Evolutionary conservation across 169 alveolate species (phyloP), one percentile per base, ranked within the genome.

Genomic region (Plasmodium reichenowi): DNA sequence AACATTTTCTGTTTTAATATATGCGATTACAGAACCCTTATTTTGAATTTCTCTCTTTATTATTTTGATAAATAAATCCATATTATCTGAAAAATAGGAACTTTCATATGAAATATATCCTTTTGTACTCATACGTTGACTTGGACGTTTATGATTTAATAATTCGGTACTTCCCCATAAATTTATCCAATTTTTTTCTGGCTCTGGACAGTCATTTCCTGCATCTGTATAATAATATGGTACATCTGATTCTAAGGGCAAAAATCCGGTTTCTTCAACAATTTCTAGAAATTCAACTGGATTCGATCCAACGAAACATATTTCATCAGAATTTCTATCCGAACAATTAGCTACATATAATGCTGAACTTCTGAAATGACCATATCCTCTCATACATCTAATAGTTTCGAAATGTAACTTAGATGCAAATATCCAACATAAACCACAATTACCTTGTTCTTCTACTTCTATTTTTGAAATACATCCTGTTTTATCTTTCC

Each of bases 11-110:
- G 93, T 74, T 67, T 76, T 91, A 24, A 91, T 74, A 38, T 85
- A 86, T 5, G 50, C 71, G n/a, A 91, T 89, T 9, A 62, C 93
- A 56, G 93, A 86, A n/a, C 94, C 94, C 63, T 91, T 91, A 26
- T 73, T 85, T 58, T 74, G 75, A 47, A 91, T 50, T 50, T 86
- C 88, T 3, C 54, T 72, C 62, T 91, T 91, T 20, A 91, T 13
- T 45, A 85, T 48, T 26, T 73, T 54, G 2, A 85, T 85, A 75
- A 74, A 91, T 50, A 50, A 24, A 47, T 83, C 87, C 10, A 85
- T 43, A 29, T 62, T 59, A 48, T 70, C 15, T 29, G 12, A 10
- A 71, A 20, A 70, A 7, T 12, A 9, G 1, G 29, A 12, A 60
- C 87, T 70, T 24, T 48, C 56, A 26, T 71, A 70, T 9, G 76